Evolutionary conservation across 768 basidiomycete species (phyloP).

Genomic region (Suillus decipiens): DNA sequence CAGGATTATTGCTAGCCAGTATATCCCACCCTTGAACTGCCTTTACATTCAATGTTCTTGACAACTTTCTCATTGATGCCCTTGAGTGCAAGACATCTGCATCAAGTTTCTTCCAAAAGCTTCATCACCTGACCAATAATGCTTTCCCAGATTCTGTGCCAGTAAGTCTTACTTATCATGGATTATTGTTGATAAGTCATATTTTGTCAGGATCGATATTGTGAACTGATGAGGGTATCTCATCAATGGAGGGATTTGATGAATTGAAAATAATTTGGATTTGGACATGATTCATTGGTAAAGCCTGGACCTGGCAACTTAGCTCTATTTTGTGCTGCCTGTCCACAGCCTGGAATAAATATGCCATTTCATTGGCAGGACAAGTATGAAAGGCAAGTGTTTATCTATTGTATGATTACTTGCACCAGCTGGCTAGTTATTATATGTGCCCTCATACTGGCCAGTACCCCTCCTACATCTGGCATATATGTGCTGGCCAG

Average conservation of each 20-base stretch:
- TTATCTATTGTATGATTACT: not conserved
- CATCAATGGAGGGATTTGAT: slow-evolving; percentile 12
- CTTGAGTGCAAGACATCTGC: too few species aligned
- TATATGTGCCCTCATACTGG: not conserved
- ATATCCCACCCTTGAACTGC: not conserved
- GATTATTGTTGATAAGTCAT: not conserved
- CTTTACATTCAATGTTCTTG: too few species aligned
- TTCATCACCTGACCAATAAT: not conserved
- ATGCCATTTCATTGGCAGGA: slow-evolving; percentile 24
- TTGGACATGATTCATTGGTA: slow-evolving; percentile 10
- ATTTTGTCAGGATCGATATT: slow-evolving; percentile 13
- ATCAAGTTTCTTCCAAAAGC: too few species aligned
- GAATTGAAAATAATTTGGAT: slow-evolving; percentile 7
- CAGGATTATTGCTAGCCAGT: not conserved
- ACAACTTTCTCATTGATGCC: too few species aligned
- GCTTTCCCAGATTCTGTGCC: slow-evolving; percentile 8
- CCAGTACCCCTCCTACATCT: not conserved
- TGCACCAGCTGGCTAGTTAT: too few species aligned
- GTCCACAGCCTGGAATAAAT: slow-evolving; percentile 31
- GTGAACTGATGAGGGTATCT: slow-evolving; percentile 17
- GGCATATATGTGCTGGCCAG: too few species aligned
- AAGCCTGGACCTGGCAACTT: slow-evolving; percentile 9
- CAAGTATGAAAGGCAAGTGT: slow-evolving; percentile 8
- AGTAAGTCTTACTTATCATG: slow-evolving; percentile 6
- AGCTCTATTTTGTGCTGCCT: slow-evolving; percentile 29